Conservation (phyloP, 768 basidiomycete genomes). For the Xerocomellus intermedius region DNA sequence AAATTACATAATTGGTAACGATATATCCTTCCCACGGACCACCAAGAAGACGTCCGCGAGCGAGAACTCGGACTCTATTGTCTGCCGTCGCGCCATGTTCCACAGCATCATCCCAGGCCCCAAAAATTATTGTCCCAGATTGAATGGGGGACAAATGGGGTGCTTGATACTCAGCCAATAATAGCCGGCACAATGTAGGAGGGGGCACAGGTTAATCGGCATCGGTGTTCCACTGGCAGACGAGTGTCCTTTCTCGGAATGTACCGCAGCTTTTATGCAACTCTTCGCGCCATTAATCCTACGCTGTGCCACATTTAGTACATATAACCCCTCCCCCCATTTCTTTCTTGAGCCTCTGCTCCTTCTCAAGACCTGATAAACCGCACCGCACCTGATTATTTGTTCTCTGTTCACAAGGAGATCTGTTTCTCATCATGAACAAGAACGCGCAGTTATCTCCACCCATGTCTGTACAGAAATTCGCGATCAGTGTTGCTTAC, state of each 20-base stretch:
- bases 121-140: not conserved
- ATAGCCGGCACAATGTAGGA: constrained; percentile 8
- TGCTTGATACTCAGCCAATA: constrained; percentile 5
- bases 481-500: constrained; percentile 29
- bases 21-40: constrained; percentile 13
- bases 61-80: constrained; percentile 10
- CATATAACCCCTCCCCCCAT: constrained; percentile 19
- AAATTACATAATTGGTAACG: constrained; percentile 20
- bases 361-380: constrained; percentile 9
- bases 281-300: constrained; percentile 18
- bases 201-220: constrained; percentile 15
- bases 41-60: not conserved
- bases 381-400: constrained; percentile 8
- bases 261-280: constrained; percentile 30
- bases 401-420: constrained; percentile 18
- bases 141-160: not conserved
- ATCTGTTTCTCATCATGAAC: constrained; percentile 17
- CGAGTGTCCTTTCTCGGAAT: constrained; percentile 30
- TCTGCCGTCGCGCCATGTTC: constrained; percentile 8
- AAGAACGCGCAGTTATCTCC: constrained; percentile 10
- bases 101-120: constrained; percentile 6
- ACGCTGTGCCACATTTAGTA: constrained; percentile 30
- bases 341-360: constrained; percentile 10
- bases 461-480: constrained; percentile 21
- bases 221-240: constrained; percentile 12